phyloP scores from a whole-genome alignment of 805 yeast species.

The Lachancea sp. region DNA sequence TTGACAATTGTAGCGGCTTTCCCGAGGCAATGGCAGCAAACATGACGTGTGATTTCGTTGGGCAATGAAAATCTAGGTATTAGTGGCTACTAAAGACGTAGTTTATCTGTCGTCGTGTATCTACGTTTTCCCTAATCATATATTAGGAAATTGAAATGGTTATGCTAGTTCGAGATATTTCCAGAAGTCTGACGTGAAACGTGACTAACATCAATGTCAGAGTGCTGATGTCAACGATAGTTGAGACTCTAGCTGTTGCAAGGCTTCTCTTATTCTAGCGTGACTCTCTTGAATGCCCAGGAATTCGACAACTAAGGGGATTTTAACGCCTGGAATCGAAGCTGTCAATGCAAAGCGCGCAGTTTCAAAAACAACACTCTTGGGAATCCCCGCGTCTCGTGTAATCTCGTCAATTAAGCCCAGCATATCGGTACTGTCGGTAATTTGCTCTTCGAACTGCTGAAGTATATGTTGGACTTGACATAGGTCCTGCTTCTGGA shows the following conservation, averaged over 20 bases:
- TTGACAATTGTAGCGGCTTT: constrained; percentile 33
- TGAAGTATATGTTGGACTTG: constrained; percentile 15
- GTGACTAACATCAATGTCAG: too few species aligned
- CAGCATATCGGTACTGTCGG: constrained; percentile 6
- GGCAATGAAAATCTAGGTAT: background rate
- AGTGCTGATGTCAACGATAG: too few species aligned
- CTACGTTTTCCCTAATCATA: too few species aligned
- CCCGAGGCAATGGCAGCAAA: constrained; percentile 38
- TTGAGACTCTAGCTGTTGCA: background rate
- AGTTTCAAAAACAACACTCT: constrained; percentile 45
- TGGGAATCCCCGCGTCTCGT: constrained; percentile 11
- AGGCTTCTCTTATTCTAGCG: constrained; percentile 25
- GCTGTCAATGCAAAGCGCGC: constrained; percentile 68
- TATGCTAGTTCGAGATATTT: background rate
- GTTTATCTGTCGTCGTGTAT: too few species aligned
- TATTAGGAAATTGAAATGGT: background rate
- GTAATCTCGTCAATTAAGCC: constrained; percentile 9
- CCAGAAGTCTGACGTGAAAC: too few species aligned
- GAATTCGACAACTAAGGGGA: constrained; percentile 50
- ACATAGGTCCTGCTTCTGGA: constrained; percentile 15
- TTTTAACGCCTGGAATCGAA: constrained; percentile 59
- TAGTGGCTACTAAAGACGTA: too few species aligned
- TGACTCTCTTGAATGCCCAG: constrained; percentile 42
- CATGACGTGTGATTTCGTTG: constrained; percentile 17
- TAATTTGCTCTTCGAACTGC: constrained; percentile 10